Evolutionary conservation across 345 rosid species (phyloP).

Genomic region (Populus nigra): DNA sequence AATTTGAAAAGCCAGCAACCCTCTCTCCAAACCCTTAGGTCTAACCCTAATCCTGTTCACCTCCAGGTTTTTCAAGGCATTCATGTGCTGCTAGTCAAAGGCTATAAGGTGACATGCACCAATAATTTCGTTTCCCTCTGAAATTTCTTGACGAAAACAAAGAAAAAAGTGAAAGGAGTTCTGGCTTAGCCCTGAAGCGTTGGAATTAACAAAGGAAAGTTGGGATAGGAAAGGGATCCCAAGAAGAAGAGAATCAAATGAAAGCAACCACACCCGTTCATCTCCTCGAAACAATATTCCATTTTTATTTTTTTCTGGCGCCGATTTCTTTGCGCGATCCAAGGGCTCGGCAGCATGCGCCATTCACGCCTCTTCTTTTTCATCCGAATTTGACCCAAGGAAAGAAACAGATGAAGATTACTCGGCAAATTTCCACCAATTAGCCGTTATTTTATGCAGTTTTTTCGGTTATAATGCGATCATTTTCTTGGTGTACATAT

Average conservation of each 20-base stretch:
- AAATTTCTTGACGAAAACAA: not conserved
- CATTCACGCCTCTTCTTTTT: slow-evolving; percentile 37
- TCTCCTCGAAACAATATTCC: not conserved
- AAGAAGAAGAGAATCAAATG: slow-evolving; percentile 9
- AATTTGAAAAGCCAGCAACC: too few relatives aligned
- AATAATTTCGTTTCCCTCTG: too few relatives aligned
- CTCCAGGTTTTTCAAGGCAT: too few relatives aligned
- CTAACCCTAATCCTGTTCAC: too few relatives aligned
- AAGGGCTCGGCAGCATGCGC: slow-evolving; percentile 30
- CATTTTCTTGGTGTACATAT: not conserved
- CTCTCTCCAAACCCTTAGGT: too few relatives aligned
- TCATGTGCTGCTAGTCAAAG: too few relatives aligned
- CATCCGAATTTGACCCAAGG: not conserved
- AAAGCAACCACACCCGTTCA: not conserved
- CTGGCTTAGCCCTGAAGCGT: not conserved
- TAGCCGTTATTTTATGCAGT: slow-evolving; percentile 12
- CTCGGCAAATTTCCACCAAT: not conserved
- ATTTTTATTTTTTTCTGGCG: slow-evolving; percentile 22
- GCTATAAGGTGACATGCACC: too few relatives aligned
- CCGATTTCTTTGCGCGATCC: slow-evolving; percentile 48
- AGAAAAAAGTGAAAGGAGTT: not conserved
- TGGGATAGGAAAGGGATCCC: not conserved
- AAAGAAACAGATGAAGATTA: not conserved
- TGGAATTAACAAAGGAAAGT: slow-evolving; percentile 7
- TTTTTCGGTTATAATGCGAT: slow-evolving; percentile 6